These are phyloP conservation scores for Entomophthora muscae DNA, from an alignment of 371 early-diverging fungal species.

Conservation along the genomic window DNA sequence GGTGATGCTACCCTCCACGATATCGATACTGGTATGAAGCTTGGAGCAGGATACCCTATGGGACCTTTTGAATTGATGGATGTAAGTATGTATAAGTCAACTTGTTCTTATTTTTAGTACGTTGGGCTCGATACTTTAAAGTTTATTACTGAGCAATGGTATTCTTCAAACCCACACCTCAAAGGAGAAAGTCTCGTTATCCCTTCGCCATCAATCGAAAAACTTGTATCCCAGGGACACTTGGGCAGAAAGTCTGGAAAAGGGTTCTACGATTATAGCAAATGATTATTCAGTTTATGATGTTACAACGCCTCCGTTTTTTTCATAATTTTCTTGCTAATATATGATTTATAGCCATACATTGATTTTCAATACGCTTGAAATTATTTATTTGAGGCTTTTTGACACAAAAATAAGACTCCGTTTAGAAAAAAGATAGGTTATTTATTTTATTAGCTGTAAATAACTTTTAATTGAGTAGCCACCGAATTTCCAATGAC, in stretches of 20 bases:
- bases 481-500: too few relatives aligned
- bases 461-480: too few relatives aligned
- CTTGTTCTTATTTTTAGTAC: slow-evolving; percentile 27
- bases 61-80: slow-evolving; percentile 90
- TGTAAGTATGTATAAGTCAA: slow-evolving; percentile 24
- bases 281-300: slow-evolving; percentile 10
- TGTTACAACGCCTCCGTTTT: too few relatives aligned
- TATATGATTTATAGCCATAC: too few relatives aligned
- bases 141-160: slow-evolving; percentile 85
- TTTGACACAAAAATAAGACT: too few relatives aligned
- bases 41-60: slow-evolving; percentile 97
- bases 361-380: too few relatives aligned
- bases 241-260: slow-evolving; percentile 79
- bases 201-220: slow-evolving; percentile 45
- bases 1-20: slow-evolving; percentile 76
- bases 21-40: slow-evolving; percentile 91
- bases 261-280: slow-evolving; percentile 70
- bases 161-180: slow-evolving; percentile 31
- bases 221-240: slow-evolving; percentile 52
- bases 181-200: slow-evolving; percentile 51
- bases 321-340: too few relatives aligned
- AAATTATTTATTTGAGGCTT: too few relatives aligned
- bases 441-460: too few relatives aligned
- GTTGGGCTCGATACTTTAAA: slow-evolving; percentile 91
- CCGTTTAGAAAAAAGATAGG: too few relatives aligned